Evolutionary conservation across 768 basidiomycete species (phyloP), one percentile per base, ranked within the genome.

Genomic region (Pseudohyphozyma bogoriensis): DNA sequence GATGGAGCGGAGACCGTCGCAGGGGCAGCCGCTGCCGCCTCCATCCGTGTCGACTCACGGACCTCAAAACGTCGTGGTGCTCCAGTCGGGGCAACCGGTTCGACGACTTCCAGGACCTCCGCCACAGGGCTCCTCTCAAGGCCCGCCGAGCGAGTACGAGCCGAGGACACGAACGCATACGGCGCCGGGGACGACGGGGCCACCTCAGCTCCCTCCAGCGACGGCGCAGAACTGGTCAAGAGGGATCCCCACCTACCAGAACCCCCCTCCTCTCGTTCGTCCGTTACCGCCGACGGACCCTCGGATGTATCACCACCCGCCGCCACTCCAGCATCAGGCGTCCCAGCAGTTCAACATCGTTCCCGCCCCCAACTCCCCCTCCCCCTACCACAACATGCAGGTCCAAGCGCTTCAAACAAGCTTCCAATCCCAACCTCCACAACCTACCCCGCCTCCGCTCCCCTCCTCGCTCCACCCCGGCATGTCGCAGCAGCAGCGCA

Each of bases 361-460:
- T n/a, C 58, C 60, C 1, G 50, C 58, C 3, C 55, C 60, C 2
- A n/a, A n/a, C n/a, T 4, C 22, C 3, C 44, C 52, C 18, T 45
- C 58, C 16, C 60, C 57, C n/a, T 66, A 63, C 56, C 65, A 66
- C 61, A 66, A 66, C 49, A 56, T 66, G 5, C 40, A 58, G 10
- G 52, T 62, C 9, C 65, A 66, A 31, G 49, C 33, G 26, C 51
- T n/a, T n/a, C n/a, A n/a, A n/a, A n/a, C n/a, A n/a, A n/a, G 24
- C 24, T 40, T 42, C 40, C 33, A n/a, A 5, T 24, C 33, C 24
- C 47, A 26, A 29, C 28, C 28, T 16, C 26, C 50, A 45, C 44
- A 16, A 42, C 53, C 15, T 10, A 11, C 16, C 39, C 6, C 20
- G 12, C 28, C 29, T 31, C 20, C 39, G 28, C 29, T 8, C 39